Conservation (phyloP, 2,329 filamentous ascomycete species). For the Thelonectria blattea region DNA sequence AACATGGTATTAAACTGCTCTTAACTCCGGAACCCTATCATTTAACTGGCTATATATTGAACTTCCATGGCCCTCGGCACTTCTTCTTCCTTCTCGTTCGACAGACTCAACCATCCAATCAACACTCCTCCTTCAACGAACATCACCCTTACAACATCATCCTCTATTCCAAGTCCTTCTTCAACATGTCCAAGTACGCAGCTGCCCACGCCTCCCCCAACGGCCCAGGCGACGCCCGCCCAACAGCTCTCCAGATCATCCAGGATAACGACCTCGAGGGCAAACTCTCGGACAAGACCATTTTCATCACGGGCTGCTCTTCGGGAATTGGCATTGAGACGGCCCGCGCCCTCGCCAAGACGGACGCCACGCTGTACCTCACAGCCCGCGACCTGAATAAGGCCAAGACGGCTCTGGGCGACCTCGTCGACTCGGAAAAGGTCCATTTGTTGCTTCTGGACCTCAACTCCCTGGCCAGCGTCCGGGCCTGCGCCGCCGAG, state of each 20-base stretch:
- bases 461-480: constrained; percentile 32
- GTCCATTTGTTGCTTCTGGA: constrained; percentile 32
- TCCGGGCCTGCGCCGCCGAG: constrained; percentile 29
- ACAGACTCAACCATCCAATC: no score
- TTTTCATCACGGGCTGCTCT: constrained; percentile 3
- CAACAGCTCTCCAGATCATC: constrained; percentile 24
- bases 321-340: constrained; percentile 2
- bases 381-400: background rate
- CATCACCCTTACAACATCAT: no score
- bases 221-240: constrained; percentile 21
- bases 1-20: background rate
- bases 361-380: background rate
- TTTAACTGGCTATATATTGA: background rate
- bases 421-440: constrained; percentile 18
- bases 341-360: background rate
- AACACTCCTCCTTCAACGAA: no score
- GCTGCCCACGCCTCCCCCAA: constrained; percentile 11
- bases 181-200: constrained; percentile 8
- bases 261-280: constrained; percentile 17
- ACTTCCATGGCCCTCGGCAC: background rate
- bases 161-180: no score
- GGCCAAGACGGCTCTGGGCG: background rate
- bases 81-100: no score
- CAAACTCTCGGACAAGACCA: background rate
- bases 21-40: background rate